Evolutionary conservation across 2,329 filamentous ascomycete species (phyloP), one percentile per base, ranked within the genome.

Genomic region (Thyridium curvatum): DNA sequence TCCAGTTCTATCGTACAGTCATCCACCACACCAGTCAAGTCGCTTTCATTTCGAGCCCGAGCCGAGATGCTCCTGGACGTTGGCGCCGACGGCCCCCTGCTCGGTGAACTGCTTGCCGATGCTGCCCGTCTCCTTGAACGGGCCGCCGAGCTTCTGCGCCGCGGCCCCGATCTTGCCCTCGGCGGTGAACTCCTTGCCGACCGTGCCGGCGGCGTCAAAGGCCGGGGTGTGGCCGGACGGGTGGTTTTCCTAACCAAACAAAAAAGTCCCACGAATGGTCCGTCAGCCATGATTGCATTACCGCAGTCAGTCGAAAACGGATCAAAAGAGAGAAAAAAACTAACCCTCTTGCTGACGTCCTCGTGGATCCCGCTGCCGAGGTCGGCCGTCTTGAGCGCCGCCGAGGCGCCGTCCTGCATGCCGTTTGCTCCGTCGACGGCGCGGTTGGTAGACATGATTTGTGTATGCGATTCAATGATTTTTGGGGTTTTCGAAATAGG

Each of bases 361-460:
- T 30, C 26, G 28, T 37, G 35, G n/a, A 37, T 37, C 3, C 35
- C 35, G 29, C 35, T 37, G 35, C 35, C 34, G n/a, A 30, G 28
- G 35, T 37, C 35, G 9, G 35, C 13, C 35, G 35, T 37, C 35
- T 37, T 37, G 28, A 37, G 35, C 16, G 35, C 35, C 21, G 34
- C 21, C 21, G 34, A 36, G n/a, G 34, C 34, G 28, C 34, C 34
- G 28, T 15, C 34, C 34, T 36, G 18, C 17, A 30, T 18, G 15
- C 18, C 34, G 21, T 10, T 26, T 26, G 21, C 21, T 26, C 21
- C 21, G 21, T 26, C 21, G 21, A 10, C 21, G 21, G 21, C 21
- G 6, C 21, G 16, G 18, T 18, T 36, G 18, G 34, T 18, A 6
- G 34, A 36, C 34, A 36, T 36, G 28, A 3, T 30, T 7, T 12